These are phyloP conservation scores for Trichomonas gallinae DNA, from an alignment of 208 protist species.

Conservation along the genomic window DNA sequence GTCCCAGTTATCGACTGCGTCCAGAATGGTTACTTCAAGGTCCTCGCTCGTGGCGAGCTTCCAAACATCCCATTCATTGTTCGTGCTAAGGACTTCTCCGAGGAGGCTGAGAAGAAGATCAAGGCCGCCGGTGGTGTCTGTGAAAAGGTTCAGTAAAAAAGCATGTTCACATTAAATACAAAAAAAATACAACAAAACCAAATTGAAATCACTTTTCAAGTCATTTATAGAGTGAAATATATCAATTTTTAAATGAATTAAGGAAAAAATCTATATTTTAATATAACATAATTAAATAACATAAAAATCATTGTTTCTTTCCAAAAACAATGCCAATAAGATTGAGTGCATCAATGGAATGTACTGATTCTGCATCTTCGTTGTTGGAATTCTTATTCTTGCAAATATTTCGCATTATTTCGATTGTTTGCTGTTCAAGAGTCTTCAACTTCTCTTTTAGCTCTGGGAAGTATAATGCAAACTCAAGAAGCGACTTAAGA, in stretches of 20 bases:
- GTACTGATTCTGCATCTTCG: neutral
- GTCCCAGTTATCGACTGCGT: conserved; percentile 94
- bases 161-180: neutral
- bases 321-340: neutral
- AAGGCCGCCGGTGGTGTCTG: conserved; percentile 78
- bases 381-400: neutral
- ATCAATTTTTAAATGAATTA: too few species aligned
- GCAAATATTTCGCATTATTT: neutral
- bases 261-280: too few species aligned
- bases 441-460: neutral
- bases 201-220: neutral
- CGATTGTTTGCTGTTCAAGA: neutral
- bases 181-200: neutral
- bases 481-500: neutral
- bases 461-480: neutral
- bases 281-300: neutral
- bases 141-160: conserved; percentile 2
- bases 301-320: neutral
- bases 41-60: conserved; percentile 92
- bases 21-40: conserved; percentile 90
- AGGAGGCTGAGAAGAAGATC: conserved; percentile 98
- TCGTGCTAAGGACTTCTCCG: conserved; percentile 94
- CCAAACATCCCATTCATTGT: conserved; percentile 92
- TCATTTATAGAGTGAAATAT: too few species aligned
- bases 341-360: neutral